phyloP scores from a whole-genome alignment of 2,329 filamentous ascomycete species.

The Monosporascus sp. region DNA sequence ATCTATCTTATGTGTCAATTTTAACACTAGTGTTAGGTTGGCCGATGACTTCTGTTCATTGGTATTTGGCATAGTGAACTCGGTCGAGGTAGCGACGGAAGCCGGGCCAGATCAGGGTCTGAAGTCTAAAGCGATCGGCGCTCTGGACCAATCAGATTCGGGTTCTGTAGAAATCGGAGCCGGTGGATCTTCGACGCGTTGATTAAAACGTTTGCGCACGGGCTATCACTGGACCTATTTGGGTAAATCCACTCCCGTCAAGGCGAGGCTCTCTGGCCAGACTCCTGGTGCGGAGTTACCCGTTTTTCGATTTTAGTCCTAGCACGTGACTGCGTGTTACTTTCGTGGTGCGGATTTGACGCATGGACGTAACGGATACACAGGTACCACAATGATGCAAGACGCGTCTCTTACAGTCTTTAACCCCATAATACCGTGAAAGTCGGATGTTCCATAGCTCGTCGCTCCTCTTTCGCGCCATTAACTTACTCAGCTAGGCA shows the following conservation, averaged over 20 bases:
- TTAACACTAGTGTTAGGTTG: too few species aligned
- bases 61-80: neutral
- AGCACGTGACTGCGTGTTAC: slow-evolving; percentile 11
- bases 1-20: too few species aligned
- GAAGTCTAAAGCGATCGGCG: neutral
- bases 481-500: too few species aligned
- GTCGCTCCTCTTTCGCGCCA: neutral
- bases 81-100: neutral
- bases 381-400: too few species aligned
- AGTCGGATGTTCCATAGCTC: neutral
- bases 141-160: neutral
- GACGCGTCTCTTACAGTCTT: too few species aligned
- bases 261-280: neutral
- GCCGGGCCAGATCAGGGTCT: neutral
- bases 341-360: slow-evolving; percentile 2
- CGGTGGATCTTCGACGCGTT: neutral
- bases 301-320: neutral
- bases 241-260: neutral
- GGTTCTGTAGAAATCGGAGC: neutral
- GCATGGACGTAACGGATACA: too few species aligned
- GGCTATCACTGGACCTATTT: neutral
- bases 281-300: neutral
- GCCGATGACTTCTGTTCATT: too few species aligned
- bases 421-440: too few species aligned
- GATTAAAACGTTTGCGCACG: neutral